These are phyloP conservation scores for Trichosporon ovoides DNA, from an alignment of 1,284 basidiomycete genomes.

Conservation along the genomic window DNA sequence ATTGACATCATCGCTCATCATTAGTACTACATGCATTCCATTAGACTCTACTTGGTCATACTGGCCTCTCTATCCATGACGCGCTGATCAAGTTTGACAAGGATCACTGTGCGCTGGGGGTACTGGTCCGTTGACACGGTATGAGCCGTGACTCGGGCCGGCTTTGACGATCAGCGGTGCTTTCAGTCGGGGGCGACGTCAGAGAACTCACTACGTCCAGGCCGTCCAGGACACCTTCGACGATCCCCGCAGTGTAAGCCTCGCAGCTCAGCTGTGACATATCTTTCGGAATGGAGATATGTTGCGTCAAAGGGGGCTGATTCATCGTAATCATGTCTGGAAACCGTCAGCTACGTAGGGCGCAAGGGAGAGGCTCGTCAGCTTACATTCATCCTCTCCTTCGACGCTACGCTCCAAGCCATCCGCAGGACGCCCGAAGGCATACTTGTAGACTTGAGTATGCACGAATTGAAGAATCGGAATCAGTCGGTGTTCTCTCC, in stretches of 20 bases:
- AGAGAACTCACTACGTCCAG: conserved; percentile 72
- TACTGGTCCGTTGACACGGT: conserved; percentile 75
- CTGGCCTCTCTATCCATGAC: conserved; percentile 84
- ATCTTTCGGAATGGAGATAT: conserved; percentile 89
- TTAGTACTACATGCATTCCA: conserved; percentile 1
- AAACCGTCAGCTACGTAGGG: background rate
- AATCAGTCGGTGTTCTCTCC: conserved; percentile 79
- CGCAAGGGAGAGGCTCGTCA: background rate
- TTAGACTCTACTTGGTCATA: conserved; percentile 48
- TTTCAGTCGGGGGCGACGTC: no score
- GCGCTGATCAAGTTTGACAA: conserved; percentile 87
- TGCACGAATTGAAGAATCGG: conserved; percentile 86
- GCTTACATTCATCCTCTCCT: conserved; percentile 87
- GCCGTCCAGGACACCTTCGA: conserved; percentile 94
- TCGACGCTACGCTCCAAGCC: conserved; percentile 93
- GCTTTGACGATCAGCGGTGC: conserved; percentile 53
- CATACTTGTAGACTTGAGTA: conserved; percentile 87
- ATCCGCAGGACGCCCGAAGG: conserved; percentile 89
- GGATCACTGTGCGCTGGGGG: conserved; percentile 80
- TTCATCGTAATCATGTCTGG: conserved; percentile 98
- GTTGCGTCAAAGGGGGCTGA: conserved; percentile 80
- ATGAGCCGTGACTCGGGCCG: conserved; percentile 93
- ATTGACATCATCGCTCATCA: background rate
- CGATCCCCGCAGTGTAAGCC: conserved; percentile 92
- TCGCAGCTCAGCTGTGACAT: conserved; percentile 92